Conservation (phyloP, 768 basidiomycete genomes). For the Xerocomellus intermedius region DNA sequence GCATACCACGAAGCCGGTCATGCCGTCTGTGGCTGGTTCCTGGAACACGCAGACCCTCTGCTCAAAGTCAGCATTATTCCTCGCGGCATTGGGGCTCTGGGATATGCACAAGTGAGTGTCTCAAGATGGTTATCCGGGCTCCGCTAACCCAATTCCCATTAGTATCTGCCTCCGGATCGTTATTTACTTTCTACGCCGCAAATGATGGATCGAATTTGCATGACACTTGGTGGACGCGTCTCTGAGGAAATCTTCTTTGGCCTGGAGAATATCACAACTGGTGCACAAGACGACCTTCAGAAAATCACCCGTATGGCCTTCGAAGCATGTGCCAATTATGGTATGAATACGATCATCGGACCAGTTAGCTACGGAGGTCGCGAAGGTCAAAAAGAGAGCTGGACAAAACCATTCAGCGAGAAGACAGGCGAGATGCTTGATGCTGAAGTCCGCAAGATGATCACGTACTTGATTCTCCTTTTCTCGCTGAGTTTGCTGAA, state of each 20-base stretch:
- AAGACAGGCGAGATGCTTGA: slow-evolving; percentile 95
- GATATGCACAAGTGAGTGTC: slow-evolving; percentile 83
- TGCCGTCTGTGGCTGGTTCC: slow-evolving; percentile 97
- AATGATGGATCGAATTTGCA: slow-evolving; percentile 93
- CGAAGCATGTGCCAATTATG: slow-evolving; percentile 92
- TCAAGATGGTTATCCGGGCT: not conserved
- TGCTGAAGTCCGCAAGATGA: slow-evolving; percentile 91
- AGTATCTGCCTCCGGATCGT: slow-evolving; percentile 95
- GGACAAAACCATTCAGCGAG: slow-evolving; percentile 98
- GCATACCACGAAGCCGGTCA: slow-evolving; percentile 99
- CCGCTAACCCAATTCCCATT: slow-evolving; percentile 8
- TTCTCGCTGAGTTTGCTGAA: not conserved
- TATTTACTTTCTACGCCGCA: slow-evolving; percentile 95
- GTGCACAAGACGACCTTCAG: slow-evolving; percentile 96
- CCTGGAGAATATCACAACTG: slow-evolving; percentile 87
- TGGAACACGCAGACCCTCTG: slow-evolving; percentile 95
- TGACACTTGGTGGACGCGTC: slow-evolving; percentile 97
- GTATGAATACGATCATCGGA: slow-evolving; percentile 93
- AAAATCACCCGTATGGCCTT: slow-evolving; percentile 99
- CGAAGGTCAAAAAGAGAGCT: slow-evolving; percentile 77
- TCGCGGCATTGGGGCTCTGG: slow-evolving; percentile 90
- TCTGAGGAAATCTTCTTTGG: slow-evolving; percentile 99
- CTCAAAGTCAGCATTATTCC: slow-evolving; percentile 99
- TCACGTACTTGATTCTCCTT: slow-evolving; percentile 50
- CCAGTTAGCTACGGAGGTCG: slow-evolving; percentile 96